Evolutionary conservation across 2,329 filamentous ascomycete species (phyloP), one percentile per base, ranked within the genome.

Genomic region (Phaeoacremonium minimum): DNA sequence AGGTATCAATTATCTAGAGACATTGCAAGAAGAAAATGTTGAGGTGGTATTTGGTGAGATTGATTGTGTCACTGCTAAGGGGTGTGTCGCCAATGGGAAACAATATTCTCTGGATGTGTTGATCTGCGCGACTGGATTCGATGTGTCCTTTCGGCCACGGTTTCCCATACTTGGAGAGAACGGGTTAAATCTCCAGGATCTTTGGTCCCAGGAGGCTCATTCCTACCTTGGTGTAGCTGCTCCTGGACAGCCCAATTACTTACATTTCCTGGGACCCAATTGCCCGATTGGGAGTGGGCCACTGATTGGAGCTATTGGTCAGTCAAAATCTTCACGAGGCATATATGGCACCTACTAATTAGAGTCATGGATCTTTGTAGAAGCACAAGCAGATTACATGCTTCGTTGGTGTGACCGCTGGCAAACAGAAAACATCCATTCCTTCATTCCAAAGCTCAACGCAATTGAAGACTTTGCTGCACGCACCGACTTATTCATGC

Each of bases 61-160:
- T n/a, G n/a, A n/a, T n/a, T n/a, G n/a, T n/a, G n/a, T n/a, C n/a
- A n/a, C n/a, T n/a, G n/a, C n/a, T n/a, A n/a, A n/a, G n/a, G n/a
- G n/a, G n/a, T n/a, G n/a, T n/a, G n/a, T n/a, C n/a, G n/a, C n/a
- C n/a, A n/a, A n/a, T n/a, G n/a, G n/a, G n/a, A n/a, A n/a, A n/a
- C n/a, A 56, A 2, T 43, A 60, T 22, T 42, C 44, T 11, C 41
- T 57, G 5, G 66, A 69, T 36, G 50, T 62, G 6, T 44, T 69
- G 20, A 52, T 61, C 36, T 52, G 64, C 28, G 66, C 66, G 2
- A 69, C 65, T 1, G 64, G 66, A 4, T 67, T 67, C 43, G 63
- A 68, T 37, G 49, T 26, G 20, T 26, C 20, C 20, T 26, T 26
- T n/a, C 20, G 20, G 20, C 20, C 20, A 8, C 20, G 20, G 20